Percentiles rank a stretch among this genome's conserved stretches.
Evolutionary conservation across 2,329 filamentous ascomycete species (phyloP).

Genomic region (Ceratocystis huliohia): DNA sequence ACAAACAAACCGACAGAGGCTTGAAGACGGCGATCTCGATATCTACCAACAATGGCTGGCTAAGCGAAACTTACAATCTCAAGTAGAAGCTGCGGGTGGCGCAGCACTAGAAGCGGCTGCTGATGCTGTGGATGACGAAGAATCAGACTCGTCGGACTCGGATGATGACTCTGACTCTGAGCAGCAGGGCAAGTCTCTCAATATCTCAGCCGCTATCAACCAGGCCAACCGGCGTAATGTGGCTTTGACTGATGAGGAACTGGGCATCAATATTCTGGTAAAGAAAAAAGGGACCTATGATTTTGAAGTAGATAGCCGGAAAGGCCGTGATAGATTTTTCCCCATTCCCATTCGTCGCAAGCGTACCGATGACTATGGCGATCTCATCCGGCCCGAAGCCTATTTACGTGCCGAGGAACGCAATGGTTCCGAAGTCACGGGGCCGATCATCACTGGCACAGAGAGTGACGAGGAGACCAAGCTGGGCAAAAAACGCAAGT

Average conservation of each 20-base stretch:
- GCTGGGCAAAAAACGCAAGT: constrained; percentile 86
- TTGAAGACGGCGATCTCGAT: constrained; percentile 63
- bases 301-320: constrained; percentile 82
- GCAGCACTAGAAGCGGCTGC: constrained; percentile 52
- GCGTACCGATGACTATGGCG: constrained; percentile 81
- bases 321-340: constrained; percentile 83
- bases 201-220: constrained; percentile 71
- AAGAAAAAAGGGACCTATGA: constrained; percentile 86
- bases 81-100: constrained; percentile 52
- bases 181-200: constrained; percentile 82
- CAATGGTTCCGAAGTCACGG: constrained; percentile 47
- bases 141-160: constrained; percentile 70
- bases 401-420: constrained; percentile 87
- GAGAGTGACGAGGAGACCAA: constrained; percentile 49
- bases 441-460: constrained; percentile 12
- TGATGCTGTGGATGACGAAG: constrained; percentile 66
- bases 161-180: constrained; percentile 83
- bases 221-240: constrained; percentile 78
- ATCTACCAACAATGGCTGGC: constrained; percentile 89
- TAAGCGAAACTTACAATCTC: constrained; percentile 74
- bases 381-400: constrained; percentile 85
- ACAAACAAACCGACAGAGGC: constrained; percentile 48
- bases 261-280: constrained; percentile 81
- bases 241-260: constrained; percentile 73
- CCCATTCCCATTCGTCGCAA: constrained; percentile 70